Percentiles rank a stretch among this genome's conserved stretches.
phyloP scores from a whole-genome alignment of 2,329 filamentous ascomycete species.

The Rutstroemia sp. region DNA sequence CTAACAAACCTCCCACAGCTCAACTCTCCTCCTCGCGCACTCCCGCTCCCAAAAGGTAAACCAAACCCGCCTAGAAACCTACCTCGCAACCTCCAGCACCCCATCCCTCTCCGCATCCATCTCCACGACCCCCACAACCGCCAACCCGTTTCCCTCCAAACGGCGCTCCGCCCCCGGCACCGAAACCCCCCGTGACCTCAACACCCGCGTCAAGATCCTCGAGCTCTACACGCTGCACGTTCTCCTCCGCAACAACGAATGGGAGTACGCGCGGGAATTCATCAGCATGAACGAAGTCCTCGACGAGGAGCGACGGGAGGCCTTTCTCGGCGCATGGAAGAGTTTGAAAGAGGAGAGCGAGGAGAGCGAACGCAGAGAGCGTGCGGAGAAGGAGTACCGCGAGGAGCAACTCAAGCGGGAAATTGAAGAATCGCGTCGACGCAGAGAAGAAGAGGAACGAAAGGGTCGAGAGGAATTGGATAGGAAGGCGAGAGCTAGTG shows the following conservation, averaged over 20 bases:
- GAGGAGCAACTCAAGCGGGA: constrained; percentile 50
- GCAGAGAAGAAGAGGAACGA: constrained; percentile 53
- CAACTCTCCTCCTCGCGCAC: constrained; percentile 85
- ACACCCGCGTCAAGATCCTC: constrained; percentile 80
- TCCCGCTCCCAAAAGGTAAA: constrained; percentile 76
- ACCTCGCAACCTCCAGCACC: constrained; percentile 68
- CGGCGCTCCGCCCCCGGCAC: constrained; percentile 43
- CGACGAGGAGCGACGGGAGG: constrained; percentile 85
- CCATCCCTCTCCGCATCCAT: constrained; percentile 68
- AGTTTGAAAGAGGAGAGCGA: constrained; percentile 77
- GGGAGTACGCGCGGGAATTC: constrained; percentile 91
- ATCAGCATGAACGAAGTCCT: constrained; percentile 79
- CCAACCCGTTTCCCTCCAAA: constrained; percentile 30
- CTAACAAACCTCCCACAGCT: constrained; percentile 43
- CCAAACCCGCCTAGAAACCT: constrained; percentile 81
- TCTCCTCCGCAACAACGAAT: constrained; percentile 86
- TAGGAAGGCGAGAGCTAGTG: constrained; percentile 47
- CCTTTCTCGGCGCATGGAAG: constrained; percentile 80
- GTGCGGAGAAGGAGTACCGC: constrained; percentile 47
- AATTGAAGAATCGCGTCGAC: constrained; percentile 48
- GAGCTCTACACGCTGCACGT: constrained; percentile 95
- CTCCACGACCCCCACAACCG: constrained; percentile 56
- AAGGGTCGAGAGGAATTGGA: constrained; percentile 37
- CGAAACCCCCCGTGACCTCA: constrained; percentile 76
- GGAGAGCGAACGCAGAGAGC: constrained; percentile 57